Evolutionary conservation across 139 green algal species (phyloP), one percentile per base, ranked within the genome.

Genomic region (Marvania coccoides): DNA sequence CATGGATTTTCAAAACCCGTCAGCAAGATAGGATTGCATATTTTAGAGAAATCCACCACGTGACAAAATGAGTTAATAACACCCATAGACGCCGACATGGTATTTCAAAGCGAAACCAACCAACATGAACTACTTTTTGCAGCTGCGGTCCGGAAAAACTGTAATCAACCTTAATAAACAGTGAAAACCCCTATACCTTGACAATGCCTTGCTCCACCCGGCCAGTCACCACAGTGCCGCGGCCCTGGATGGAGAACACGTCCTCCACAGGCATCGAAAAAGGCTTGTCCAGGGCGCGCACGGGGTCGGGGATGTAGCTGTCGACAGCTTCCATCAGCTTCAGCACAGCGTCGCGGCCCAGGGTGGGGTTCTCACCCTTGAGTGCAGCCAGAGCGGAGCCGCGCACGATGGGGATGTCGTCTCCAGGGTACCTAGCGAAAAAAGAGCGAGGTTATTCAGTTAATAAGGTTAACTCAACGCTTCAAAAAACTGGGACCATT

Each of bases 261-360:
- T 98, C 94, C 77, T 98, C 94, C 14, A 99, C 83, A 6, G 94
- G 87, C 90, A 99, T 95, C 36, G 86, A 62, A 76, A 99, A 99
- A 24, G 94, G 92, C 77, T 95, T 96, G 83, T 99, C 94, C 40
- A 96, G 80, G 8, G 81, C 82, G 37, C 93, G 82, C 61, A 75
- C 39, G 24, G 94, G 92, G 38, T 85, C 72, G 8, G 84, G 83
- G n/a, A 96, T 81, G 78, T 93, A 94, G 4, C 72, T 64, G 67
- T 97, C 90, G 19, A 96, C 77, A 14, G 81, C 85, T n/a, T 85
- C 54, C 91, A 97, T 95, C 24, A 98, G 81, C 63, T 93, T 86
- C 24, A 96, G 63, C 26, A 98, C 90, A 35, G 89, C 81, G 19
- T 95, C 62, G 47, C 74, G 81, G 47, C 93, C 93, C 19, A 98